These are phyloP conservation scores for Aspergillus tamarii DNA, from an alignment of 2,329 filamentous ascomycete species.

Conservation along the genomic window DNA sequence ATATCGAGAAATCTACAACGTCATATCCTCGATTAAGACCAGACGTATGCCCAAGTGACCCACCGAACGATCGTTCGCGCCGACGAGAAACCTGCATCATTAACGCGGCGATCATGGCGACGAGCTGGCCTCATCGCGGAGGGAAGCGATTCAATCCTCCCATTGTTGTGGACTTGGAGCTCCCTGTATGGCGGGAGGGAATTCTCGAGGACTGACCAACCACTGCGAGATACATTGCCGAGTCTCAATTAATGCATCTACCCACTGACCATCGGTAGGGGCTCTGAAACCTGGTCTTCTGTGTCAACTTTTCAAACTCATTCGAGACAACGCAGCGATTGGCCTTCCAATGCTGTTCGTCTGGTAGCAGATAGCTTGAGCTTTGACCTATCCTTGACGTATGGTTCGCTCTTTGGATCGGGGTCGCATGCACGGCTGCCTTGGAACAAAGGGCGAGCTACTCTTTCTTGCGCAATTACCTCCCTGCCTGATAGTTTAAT, in stretches of 20 bases:
- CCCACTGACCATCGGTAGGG: neutral
- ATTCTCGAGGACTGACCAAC: neutral
- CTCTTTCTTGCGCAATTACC: neutral
- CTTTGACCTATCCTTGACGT: constrained; percentile 19
- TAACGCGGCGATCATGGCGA: constrained; percentile 76
- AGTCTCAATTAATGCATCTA: neutral
- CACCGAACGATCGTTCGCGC: constrained; percentile 23
- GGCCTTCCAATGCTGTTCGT: constrained; percentile 10
- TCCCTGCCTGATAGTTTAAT: neutral
- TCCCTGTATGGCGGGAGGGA: constrained; percentile 46
- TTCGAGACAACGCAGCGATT: constrained; percentile 9
- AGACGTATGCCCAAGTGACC: constrained; percentile 5
- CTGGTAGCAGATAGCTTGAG: constrained; percentile 16
- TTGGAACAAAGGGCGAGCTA: constrained; percentile 9
- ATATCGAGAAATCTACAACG: neutral
- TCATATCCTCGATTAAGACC: constrained; percentile 7
- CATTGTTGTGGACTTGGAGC: constrained; percentile 79
- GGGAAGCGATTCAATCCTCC: constrained; percentile 74
- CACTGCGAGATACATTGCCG: neutral
- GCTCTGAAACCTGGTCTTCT: neutral
- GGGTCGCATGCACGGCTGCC: constrained; percentile 16
- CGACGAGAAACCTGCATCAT: constrained; percentile 74
- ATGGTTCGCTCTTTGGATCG: constrained; percentile 7
- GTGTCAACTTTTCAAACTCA: neutral
- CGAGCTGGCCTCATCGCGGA: constrained; percentile 63